These are phyloP conservation scores for Rhodofomes roseus DNA, from an alignment of 1,284 basidiomycete species.

Conservation along the genomic window DNA sequence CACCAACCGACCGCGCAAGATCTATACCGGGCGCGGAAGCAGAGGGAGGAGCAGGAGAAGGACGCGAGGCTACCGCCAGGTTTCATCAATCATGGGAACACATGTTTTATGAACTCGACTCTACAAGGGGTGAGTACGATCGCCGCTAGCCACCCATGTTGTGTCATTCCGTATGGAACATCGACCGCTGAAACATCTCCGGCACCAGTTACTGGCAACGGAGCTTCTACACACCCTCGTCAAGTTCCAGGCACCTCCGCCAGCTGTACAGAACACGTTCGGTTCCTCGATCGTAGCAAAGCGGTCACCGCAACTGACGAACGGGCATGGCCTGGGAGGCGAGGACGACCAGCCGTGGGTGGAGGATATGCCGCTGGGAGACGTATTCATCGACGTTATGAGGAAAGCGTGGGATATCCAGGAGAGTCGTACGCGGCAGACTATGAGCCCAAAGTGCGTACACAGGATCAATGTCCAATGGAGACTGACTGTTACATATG, in stretches of 20 bases:
- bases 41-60: slow-evolving; percentile 58
- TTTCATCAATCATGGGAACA: slow-evolving; percentile 84
- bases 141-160: not conserved
- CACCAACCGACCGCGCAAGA: slow-evolving; percentile 54
- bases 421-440: slow-evolving; percentile 42
- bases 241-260: slow-evolving; percentile 47
- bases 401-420: slow-evolving; percentile 59
- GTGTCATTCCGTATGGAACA: not conserved
- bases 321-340: slow-evolving; percentile 53
- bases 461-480: not conserved
- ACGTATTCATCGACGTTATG: slow-evolving; percentile 56
- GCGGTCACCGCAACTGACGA: slow-evolving; percentile 64
- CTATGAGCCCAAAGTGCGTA: slow-evolving; percentile 62
- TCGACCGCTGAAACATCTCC: slow-evolving; percentile 3
- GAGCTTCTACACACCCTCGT: slow-evolving; percentile 57
- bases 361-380: slow-evolving; percentile 61
- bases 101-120: slow-evolving; percentile 92
- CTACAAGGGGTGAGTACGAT: slow-evolving; percentile 52
- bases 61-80: slow-evolving; percentile 66
- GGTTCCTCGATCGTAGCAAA: slow-evolving; percentile 38
- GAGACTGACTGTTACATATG: not conserved
- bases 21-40: slow-evolving; percentile 51
- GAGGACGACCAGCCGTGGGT: slow-evolving; percentile 47
- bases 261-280: slow-evolving; percentile 35
- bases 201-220: slow-evolving; percentile 60